phyloP scores from a whole-genome alignment of 192 early-diverging fungal genomes.

The Hyaloraphidium curvatum region DNA sequence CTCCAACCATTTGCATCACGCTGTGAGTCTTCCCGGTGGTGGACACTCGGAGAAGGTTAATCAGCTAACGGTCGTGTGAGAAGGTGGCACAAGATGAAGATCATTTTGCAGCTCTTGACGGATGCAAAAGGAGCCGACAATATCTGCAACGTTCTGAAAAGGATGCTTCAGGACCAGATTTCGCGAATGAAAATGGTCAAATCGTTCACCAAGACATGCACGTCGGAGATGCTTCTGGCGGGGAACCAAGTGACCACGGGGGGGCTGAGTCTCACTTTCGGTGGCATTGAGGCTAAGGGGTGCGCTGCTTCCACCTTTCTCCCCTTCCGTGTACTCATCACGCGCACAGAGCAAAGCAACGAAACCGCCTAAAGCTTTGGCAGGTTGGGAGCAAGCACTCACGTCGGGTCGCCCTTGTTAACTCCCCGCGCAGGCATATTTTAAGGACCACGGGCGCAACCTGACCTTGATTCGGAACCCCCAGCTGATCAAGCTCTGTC shows the following conservation, averaged over 20 bases:
- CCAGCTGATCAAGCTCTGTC: conserved; percentile 74
- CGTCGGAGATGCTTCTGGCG: conserved; percentile 54
- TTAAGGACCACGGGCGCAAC: conserved; percentile 59
- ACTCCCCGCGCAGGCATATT: no score
- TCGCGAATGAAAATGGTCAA: conserved; percentile 59
- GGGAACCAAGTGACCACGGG: conserved; percentile 27
- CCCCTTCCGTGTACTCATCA: no score
- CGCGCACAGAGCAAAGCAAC: no score
- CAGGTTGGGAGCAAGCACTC: no score
- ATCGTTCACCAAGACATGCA: conserved; percentile 52
- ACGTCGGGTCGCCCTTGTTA: no score
- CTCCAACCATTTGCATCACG: conserved; percentile 58
- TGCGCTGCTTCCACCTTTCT: no score
- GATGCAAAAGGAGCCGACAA: conserved; percentile 45
- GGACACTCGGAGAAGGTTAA: no score
- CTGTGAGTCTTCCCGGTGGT: no score
- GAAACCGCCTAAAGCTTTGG: no score
- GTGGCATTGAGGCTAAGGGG: conserved; percentile 53
- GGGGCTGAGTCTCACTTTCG: conserved; percentile 53
- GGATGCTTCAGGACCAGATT: conserved; percentile 49
- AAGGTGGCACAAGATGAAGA: conserved; percentile 74
- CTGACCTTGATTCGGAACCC: conserved; percentile 60
- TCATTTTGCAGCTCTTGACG: conserved; percentile 63
- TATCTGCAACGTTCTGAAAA: conserved; percentile 60
- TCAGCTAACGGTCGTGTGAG: no score